Evolutionary conservation across 805 yeast species (phyloP).

Genomic region (Ogataea kodamae): DNA sequence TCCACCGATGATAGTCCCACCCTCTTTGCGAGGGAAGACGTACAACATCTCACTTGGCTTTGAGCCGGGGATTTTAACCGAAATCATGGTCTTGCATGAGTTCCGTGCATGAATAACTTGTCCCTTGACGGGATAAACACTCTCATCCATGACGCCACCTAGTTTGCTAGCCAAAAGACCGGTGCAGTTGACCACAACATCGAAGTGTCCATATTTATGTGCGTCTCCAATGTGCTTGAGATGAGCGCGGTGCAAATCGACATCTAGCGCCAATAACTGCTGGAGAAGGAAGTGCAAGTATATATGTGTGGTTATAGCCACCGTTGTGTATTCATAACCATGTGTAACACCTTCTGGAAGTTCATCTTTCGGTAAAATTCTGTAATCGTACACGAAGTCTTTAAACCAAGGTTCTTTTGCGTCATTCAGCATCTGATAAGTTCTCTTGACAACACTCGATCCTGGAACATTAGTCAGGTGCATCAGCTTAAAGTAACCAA

Average conservation of each 20-base stretch:
- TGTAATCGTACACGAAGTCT: slow-evolving; percentile 39
- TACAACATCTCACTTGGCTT: slow-evolving; percentile 49
- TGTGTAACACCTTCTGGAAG: slow-evolving; percentile 33
- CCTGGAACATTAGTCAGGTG: slow-evolving; percentile 49
- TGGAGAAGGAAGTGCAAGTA: slow-evolving; percentile 34
- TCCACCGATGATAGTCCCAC: slow-evolving; percentile 71
- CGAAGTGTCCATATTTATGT: slow-evolving; percentile 39
- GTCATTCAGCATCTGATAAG: slow-evolving; percentile 19
- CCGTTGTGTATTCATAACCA: slow-evolving; percentile 45
- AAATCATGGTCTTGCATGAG: slow-evolving; percentile 25
- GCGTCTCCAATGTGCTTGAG: slow-evolving; percentile 49
- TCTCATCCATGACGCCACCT: slow-evolving; percentile 37
- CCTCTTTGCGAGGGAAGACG: slow-evolving; percentile 68
- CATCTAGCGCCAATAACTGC: slow-evolving; percentile 39
- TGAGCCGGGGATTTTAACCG: slow-evolving; percentile 28
- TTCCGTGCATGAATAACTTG: slow-evolving; percentile 54
- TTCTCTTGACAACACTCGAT: slow-evolving; percentile 40
- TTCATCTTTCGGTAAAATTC: slow-evolving; percentile 34
- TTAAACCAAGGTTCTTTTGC: slow-evolving; percentile 48
- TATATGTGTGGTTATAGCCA: slow-evolving; percentile 30
- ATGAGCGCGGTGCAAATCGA: slow-evolving; percentile 41
- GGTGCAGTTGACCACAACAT: slow-evolving; percentile 53
- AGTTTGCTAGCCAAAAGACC: slow-evolving; percentile 48
- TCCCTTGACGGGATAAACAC: slow-evolving; percentile 54
- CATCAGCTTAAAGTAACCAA: slow-evolving; percentile 46